Conservation (phyloP, 306 rosid species). For the Cicer arietinum region DNA sequence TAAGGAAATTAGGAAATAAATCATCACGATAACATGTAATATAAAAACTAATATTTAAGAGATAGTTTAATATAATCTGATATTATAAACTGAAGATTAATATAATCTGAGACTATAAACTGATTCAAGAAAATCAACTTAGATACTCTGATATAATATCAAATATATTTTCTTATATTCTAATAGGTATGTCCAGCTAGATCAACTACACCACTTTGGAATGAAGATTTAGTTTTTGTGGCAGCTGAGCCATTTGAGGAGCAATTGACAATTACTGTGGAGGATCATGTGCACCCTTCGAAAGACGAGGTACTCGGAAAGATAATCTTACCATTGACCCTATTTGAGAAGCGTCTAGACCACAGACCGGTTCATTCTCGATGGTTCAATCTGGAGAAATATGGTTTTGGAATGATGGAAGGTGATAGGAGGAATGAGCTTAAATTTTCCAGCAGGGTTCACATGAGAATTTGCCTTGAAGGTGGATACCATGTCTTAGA, state of each 20-base stretch:
- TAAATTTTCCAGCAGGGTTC: slow-evolving; percentile 84
- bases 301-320: slow-evolving; percentile 85
- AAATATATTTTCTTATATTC: background rate
- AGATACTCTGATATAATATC: background rate
- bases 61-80: background rate
- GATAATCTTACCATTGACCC: slow-evolving; percentile 67
- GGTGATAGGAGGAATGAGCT: slow-evolving; percentile 86
- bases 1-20: background rate
- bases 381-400: slow-evolving; percentile 92
- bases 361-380: slow-evolving; percentile 86
- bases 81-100: background rate
- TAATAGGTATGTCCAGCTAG: slow-evolving; percentile 53
- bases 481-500: slow-evolving; percentile 98
- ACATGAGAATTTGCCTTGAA: slow-evolving; percentile 88
- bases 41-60: background rate
- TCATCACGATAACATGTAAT: background rate
- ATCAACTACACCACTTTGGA: slow-evolving; percentile 77
- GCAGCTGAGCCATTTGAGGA: slow-evolving; percentile 98
- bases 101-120: background rate
- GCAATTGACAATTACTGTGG: slow-evolving; percentile 66
- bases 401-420: slow-evolving; percentile 80
- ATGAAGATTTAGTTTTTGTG: slow-evolving; percentile 89
- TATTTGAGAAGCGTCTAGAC: slow-evolving; percentile 78
- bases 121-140: background rate
- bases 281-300: slow-evolving; percentile 73